phyloP scores from a whole-genome alignment of 257 asterid genomes.

The Fraxinus cuspidata region DNA sequence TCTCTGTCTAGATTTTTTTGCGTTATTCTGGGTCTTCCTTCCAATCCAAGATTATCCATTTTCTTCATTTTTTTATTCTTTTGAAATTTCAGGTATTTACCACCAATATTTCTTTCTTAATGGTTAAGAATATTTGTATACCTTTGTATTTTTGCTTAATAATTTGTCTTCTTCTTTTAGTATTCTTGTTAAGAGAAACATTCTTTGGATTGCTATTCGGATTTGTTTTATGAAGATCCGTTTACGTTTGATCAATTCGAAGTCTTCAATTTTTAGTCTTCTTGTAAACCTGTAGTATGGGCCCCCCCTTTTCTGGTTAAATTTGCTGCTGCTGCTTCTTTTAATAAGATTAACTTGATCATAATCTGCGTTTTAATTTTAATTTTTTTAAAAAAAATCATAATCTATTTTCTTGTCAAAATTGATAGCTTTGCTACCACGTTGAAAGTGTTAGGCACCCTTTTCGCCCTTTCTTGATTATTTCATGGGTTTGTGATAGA shows the following conservation, averaged over 20 bases:
- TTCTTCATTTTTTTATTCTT: slow-evolving; percentile 1
- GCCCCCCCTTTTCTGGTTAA: background rate
- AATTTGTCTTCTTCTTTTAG: background rate
- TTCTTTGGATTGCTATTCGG: background rate
- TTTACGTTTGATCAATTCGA: background rate
- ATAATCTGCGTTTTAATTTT: background rate
- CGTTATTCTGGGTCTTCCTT: slow-evolving; percentile 32
- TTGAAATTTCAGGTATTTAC: slow-evolving; percentile 39
- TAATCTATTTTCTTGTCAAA: background rate
- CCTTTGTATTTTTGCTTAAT: background rate
- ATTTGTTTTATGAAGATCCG: background rate
- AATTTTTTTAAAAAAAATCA: background rate
- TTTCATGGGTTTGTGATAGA: background rate
- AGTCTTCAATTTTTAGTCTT: background rate
- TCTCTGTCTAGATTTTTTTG: slow-evolving; percentile 28
- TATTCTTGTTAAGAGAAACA: background rate
- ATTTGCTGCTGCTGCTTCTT: background rate
- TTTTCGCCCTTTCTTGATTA: slow-evolving; percentile 13
- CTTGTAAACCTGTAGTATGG: slow-evolving; percentile 12
- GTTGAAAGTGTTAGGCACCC: slow-evolving; percentile 7
- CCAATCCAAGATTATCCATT: slow-evolving; percentile 18
- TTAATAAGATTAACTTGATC: background rate
- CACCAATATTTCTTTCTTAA: slow-evolving; percentile 20
- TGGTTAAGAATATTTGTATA: background rate
- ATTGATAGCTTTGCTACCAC: background rate